Base-by-base conservation (phyloP, 495 filamentous ascomycete species). In the Durotheca rogersii region DNA sequence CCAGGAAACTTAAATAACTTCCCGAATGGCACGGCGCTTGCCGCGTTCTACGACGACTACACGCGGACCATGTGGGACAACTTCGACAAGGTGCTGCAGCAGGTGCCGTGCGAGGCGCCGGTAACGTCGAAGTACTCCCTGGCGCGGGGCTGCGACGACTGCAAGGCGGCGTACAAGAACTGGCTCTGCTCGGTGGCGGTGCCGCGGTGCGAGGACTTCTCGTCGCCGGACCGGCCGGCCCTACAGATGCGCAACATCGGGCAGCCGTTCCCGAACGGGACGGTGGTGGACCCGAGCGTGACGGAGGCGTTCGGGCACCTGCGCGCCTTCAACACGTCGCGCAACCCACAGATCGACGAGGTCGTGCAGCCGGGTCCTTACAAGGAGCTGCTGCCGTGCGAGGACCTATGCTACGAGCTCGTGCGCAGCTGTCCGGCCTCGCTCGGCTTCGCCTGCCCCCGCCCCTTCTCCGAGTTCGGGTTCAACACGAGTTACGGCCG, bases 181-280 rank as follows among this genome's bases (percentile, higher is more conserved):
- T 99, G 93, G 93, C 83, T 99, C 31, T 99, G 93, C 72, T 81
- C 88, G 37, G 91, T 97, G 25, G 85, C 81, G 10, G 93, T 99
- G 56, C 93, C 93, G 0, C 86, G 88, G 31, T 99, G 93, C 75
- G 82, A 82, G 54, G 92, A 95, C 69, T 91, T 86, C 56, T 82
- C 79, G 39, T 80, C 75, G 18, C 40, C 56, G 0, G 67, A 73
- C 1, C 41, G 47, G 17, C 2, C 65, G 0, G 86, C 71, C 59
- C 79, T 91, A 1, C 79, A 84, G 44, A 71, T 79, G 4, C 86
- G 93, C 25, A 89, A 88, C 46, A 72, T 89, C 33, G 74, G 60
- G 12, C 77, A 85, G 41, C 51, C 74, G 1, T 92, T 92, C 62
- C 79, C 83, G 33, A 86, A 95, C 64, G 82, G 82, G 7, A 74